phyloP scores from a whole-genome alignment of 441 rosid species.

The Adansonia gregorii region DNA sequence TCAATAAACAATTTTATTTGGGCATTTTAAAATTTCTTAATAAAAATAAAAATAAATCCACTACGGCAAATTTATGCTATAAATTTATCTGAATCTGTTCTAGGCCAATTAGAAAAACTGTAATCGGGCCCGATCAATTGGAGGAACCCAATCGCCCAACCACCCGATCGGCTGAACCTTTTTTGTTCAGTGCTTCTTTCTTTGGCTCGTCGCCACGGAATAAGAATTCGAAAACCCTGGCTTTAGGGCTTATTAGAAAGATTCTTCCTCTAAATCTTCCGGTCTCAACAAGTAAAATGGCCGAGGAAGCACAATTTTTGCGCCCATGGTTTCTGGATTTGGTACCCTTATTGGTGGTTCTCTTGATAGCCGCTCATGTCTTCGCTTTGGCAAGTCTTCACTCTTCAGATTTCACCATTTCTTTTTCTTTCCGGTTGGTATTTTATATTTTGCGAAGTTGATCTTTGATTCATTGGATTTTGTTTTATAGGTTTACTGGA shows the following conservation, averaged over 20 bases:
- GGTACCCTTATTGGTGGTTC: conserved; percentile 60
- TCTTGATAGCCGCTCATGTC: conserved; percentile 83
- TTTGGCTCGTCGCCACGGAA: neutral
- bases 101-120: neutral
- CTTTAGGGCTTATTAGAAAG: conserved; percentile 19
- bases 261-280: conserved; percentile 10
- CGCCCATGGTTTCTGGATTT: conserved; percentile 75
- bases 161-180: neutral
- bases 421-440: neutral
- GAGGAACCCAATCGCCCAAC: neutral
- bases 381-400: conserved; percentile 60
- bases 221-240: conserved; percentile 14
- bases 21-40: too few species aligned
- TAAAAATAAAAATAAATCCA: too few species aligned
- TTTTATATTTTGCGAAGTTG: neutral
- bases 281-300: conserved; percentile 43
- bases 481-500: conserved; percentile 72
- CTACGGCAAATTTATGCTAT: neutral
- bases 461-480: neutral
- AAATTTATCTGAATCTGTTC: neutral
- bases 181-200: neutral
- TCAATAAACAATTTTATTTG: too few species aligned
- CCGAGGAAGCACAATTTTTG: conserved; percentile 46
- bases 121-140: neutral
- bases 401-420: neutral